These are phyloP conservation scores for Hypoxylon sp. DNA, from an alignment of 2,329 filamentous ascomycete species.

Conservation along the genomic window DNA sequence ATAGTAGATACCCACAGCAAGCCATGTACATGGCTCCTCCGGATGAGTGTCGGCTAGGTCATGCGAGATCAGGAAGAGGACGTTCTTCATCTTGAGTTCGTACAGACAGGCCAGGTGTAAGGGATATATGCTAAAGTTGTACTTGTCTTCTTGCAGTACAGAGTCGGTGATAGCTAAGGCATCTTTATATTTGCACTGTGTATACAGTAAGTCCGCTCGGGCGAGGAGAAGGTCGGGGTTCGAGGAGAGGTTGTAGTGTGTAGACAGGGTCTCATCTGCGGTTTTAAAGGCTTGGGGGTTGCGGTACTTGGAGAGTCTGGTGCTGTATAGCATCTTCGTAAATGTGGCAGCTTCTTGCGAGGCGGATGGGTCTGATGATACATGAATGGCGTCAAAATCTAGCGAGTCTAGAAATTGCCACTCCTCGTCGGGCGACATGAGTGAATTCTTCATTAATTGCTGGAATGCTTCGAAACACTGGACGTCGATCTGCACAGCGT, in stretches of 20 bases:
- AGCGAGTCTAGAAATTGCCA: slow-evolving; percentile 88
- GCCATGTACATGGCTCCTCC: slow-evolving; percentile 89
- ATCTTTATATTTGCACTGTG: slow-evolving; percentile 91
- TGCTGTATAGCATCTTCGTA: slow-evolving; percentile 95
- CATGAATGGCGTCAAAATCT: slow-evolving; percentile 84
- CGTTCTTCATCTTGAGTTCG: slow-evolving; percentile 85
- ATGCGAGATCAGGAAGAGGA: slow-evolving; percentile 90
- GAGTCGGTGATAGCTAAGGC: slow-evolving; percentile 84
- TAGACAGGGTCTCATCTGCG: slow-evolving; percentile 89
- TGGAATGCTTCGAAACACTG: slow-evolving; percentile 99
- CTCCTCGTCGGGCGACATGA: slow-evolving; percentile 89
- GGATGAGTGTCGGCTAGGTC: slow-evolving; percentile 92
- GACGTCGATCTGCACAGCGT: slow-evolving; percentile 94
- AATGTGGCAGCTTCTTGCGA: slow-evolving; percentile 92
- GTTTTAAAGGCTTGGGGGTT: slow-evolving; percentile 83
- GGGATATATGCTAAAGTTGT: slow-evolving; percentile 89
- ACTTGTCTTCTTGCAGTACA: slow-evolving; percentile 83
- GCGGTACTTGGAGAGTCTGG: slow-evolving; percentile 92
- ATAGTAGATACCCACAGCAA: slow-evolving; percentile 96
- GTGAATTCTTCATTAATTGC: slow-evolving; percentile 94
- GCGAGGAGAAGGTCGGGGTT: slow-evolving; percentile 93
- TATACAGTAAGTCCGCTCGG: slow-evolving; percentile 90
- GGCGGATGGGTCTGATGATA: slow-evolving; percentile 69
- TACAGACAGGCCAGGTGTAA: slow-evolving; percentile 91
- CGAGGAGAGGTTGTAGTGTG: slow-evolving; percentile 85